A percentile compares a stretch with the other conserved stretches of the same genome.
phyloP scores from a whole-genome alignment of 805 yeast genomes.

The Nakazawaea wickerhamii region DNA sequence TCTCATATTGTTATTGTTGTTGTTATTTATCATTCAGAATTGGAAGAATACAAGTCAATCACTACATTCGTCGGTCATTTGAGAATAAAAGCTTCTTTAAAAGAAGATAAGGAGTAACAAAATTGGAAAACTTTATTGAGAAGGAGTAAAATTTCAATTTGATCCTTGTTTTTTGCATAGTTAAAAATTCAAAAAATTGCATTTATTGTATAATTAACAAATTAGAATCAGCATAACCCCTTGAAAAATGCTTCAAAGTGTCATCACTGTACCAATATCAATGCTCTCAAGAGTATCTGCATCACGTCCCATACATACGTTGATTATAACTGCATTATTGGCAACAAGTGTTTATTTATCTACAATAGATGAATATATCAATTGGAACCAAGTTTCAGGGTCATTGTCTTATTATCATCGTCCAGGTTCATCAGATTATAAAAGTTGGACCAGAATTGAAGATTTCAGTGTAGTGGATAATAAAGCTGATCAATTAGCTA shows the following conservation, averaged over 20 bases:
- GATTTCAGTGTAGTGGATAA: conserved; percentile 32
- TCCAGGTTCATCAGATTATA: conserved; percentile 27
- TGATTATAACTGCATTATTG: conserved; percentile 62
- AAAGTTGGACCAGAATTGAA: conserved; percentile 45
- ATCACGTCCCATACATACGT: conserved; percentile 80
- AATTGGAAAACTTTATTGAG: too few relatives aligned
- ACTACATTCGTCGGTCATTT: too few relatives aligned
- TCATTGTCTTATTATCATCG: conserved; percentile 30
- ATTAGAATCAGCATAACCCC: not conserved
- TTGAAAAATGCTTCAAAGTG: not conserved
- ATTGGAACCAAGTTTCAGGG: conserved; percentile 2
- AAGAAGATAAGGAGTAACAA: not conserved
- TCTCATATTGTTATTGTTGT: too few relatives aligned
- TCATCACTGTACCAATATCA: conserved; percentile 16
- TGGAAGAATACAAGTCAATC: too few relatives aligned
- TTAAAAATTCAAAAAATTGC: not conserved
- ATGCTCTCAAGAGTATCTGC: conserved; percentile 49
- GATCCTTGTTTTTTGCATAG: not conserved
- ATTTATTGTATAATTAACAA: not conserved
- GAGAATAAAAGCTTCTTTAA: too few relatives aligned
- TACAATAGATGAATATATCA: conserved; percentile 58
- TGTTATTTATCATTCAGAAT: too few relatives aligned
- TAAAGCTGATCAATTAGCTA: conserved; percentile 39
- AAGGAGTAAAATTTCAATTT: too few relatives aligned
- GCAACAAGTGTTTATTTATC: conserved; percentile 81